phyloP scores from a whole-genome alignment of 768 basidiomycete species.

The Saitozyma sp. region DNA sequence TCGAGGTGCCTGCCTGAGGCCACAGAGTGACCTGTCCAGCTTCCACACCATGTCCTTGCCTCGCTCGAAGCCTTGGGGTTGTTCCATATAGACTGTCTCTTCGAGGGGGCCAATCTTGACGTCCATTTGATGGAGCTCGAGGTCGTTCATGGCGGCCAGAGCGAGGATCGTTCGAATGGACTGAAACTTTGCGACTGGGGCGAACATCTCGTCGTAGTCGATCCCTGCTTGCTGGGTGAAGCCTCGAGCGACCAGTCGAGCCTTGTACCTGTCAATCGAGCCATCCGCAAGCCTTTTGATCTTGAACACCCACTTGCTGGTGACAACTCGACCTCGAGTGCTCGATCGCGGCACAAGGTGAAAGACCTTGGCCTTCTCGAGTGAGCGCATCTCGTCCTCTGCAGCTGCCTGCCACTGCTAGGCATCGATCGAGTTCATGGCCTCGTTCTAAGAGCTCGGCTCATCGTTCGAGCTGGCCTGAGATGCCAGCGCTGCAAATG shows the following conservation, averaged over 20 bases:
- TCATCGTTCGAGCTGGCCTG: too few species aligned
- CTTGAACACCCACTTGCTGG: too few species aligned
- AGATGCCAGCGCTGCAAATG: too few species aligned
- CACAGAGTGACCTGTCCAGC: background rate
- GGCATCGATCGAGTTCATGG: too few species aligned
- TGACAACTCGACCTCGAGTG: too few species aligned
- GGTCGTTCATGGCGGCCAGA: background rate
- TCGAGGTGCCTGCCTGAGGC: conserved; percentile 7
- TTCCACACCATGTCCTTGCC: background rate
- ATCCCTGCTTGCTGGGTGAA: conserved; percentile 5
- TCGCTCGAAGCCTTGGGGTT: background rate
- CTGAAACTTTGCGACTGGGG: conserved; percentile 4
- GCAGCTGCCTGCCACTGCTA: too few species aligned
- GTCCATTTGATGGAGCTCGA: conserved; percentile 4
- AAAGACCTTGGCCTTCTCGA: too few species aligned
- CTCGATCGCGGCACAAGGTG: too few species aligned
- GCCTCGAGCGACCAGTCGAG: conserved; percentile 5
- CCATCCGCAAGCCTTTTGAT: too few species aligned
- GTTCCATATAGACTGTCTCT: conserved; percentile 2
- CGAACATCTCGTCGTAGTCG: conserved; percentile 4
- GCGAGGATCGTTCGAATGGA: conserved; percentile 1
- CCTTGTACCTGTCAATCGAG: conserved; percentile 2
- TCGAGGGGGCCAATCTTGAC: conserved; percentile 8
- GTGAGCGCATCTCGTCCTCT: too few species aligned
- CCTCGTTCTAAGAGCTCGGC: too few species aligned